Evolutionary conservation across 805 yeast species (phyloP), one percentile per base, ranked within the genome.

Genomic region (Hanseniaspora osmophila): DNA sequence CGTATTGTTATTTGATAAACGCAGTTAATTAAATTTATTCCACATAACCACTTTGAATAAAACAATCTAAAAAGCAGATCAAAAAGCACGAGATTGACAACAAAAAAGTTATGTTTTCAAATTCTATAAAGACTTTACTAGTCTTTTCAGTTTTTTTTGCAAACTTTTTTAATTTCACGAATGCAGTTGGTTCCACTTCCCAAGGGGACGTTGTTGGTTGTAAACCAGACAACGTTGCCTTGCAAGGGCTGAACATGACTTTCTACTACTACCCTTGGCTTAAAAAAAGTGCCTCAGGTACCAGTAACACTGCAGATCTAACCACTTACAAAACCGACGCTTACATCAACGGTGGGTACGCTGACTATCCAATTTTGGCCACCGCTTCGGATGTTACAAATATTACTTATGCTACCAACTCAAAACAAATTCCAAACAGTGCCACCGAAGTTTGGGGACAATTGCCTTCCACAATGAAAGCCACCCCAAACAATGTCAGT

Each of bases 321-420:
- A 29, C 13, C 19, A 22, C 41, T 19, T 22, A 27, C 19, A 27
- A 12, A 13, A 40, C 42, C 4, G 33, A 40, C 6, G 33, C 17
- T 7, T 41, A 41, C 15, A 15, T 41, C n/a, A 30, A 17, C 11
- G 43, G 43, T 30, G 43, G 43, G 10, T 41, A 41, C n/a, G 37
- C 18, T 15, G 27, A 33, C 41, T 38, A 38, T 22, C 19, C 27
- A 4, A 9, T 17, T 5, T 6, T 41, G 11, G 37, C 35, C 7
- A 5, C 6, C 12, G 15, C 30, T 16, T 10, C 19, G 2, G 11
- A 11, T 30, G 43, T 33, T 30, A 41, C 37, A 10, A 17, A 30
- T 30, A 11, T 41, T 7, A 16, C 12, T 15, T 41, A 16, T 30
- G 35, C 35, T 32, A n/a, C 35, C 4, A 22, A 22, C 7, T 22